Conservation (phyloP, 768 basidiomycete genomes). For the Russula sp. region DNA sequence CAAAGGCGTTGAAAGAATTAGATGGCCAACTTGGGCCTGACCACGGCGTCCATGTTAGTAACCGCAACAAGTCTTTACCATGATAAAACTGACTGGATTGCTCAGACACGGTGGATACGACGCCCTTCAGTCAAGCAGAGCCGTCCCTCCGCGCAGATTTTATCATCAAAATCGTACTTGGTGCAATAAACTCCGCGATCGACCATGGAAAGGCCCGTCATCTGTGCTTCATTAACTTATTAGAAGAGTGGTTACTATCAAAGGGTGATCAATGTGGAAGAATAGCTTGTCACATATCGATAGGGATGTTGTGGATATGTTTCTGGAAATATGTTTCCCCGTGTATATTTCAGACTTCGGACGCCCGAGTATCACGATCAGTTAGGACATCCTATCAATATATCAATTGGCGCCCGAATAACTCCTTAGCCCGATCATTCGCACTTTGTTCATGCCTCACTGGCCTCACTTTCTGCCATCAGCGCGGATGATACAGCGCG, state of each 20-base stretch:
- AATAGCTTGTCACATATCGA: not conserved
- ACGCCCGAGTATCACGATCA: not conserved
- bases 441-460: not conserved
- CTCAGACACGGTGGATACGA: slow-evolving; percentile 27
- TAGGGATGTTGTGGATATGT: not conserved
- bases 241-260: not conserved
- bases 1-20: slow-evolving; percentile 35
- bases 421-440: not conserved
- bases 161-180: slow-evolving; percentile 23
- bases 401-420: too few relatives aligned
- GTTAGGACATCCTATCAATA: too few relatives aligned
- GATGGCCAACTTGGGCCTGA: slow-evolving; percentile 22
- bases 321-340: not conserved
- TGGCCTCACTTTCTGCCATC: not conserved
- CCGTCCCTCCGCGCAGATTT: slow-evolving; percentile 19
- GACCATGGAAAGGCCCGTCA: not conserved
- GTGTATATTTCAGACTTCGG: too few relatives aligned
- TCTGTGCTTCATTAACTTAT: not conserved
- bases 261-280: not conserved
- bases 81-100: not conserved
- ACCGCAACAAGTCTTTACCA: too few relatives aligned
- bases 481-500: not conserved
- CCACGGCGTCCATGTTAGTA: slow-evolving; percentile 25
- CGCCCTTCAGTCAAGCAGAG: slow-evolving; percentile 9
- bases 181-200: slow-evolving; percentile 16